Conservation (phyloP, 2,329 filamentous ascomycete genomes). For the Achaetomium macrosporum region DNA sequence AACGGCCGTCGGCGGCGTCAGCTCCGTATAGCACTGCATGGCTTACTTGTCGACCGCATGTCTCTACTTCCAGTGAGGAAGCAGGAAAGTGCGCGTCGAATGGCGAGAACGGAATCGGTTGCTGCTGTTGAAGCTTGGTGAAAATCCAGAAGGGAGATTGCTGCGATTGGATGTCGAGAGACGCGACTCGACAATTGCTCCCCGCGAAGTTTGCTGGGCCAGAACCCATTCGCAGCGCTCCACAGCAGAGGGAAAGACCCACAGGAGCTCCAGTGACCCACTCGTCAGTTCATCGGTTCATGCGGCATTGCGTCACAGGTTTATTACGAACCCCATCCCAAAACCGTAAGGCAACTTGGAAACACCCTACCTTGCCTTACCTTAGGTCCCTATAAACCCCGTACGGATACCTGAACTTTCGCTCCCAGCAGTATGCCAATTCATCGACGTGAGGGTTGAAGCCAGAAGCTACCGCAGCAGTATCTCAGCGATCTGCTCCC, state of each 20-base stretch:
- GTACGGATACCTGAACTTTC: not conserved
- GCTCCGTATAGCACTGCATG: constrained; percentile 98
- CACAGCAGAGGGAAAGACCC: constrained; percentile 1
- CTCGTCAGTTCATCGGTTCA: not conserved
- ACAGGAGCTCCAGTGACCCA: constrained; percentile 5
- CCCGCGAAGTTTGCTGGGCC: not conserved
- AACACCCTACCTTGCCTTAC: not conserved
- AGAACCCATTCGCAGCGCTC: not conserved
- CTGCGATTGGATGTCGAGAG: not conserved
- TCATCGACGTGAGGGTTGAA: constrained; percentile 4
- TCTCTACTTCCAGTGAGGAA: constrained; percentile 14
- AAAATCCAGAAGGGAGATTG: not conserved
- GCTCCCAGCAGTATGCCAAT: not conserved
- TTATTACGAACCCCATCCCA: not conserved
- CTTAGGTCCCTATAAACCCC: no score
- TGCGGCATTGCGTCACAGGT: constrained; percentile 24
- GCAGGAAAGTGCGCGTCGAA: not conserved
- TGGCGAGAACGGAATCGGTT: not conserved
- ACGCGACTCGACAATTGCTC: constrained; percentile 1
- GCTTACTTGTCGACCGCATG: constrained; percentile 25
- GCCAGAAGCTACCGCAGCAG: not conserved
- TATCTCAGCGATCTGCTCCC: not conserved
- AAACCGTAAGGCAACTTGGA: not conserved
- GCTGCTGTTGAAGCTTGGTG: not conserved
- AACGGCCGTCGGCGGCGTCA: constrained; percentile 89